Evolutionary conservation across 805 yeast genomes (phyloP), one percentile per base, ranked within the genome.

Genomic region (Metschnikowia cerradonensis): DNA sequence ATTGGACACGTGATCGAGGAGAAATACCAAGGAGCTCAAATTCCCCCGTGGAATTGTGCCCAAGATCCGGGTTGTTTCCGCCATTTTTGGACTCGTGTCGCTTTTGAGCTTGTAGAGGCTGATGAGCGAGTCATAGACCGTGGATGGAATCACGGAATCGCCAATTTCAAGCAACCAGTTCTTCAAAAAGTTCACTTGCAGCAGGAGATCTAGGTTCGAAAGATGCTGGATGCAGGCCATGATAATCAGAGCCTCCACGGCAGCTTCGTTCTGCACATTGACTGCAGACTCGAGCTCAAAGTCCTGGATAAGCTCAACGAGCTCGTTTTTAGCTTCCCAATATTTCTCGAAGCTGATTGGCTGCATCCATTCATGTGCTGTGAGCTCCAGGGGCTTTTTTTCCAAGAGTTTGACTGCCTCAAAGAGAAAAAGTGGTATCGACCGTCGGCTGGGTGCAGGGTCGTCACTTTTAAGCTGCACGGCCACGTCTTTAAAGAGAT

Each of bases 91-190:
- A 26, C 30, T 26, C 20, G 34, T 43, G 13, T 42, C 47, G 3
- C 41, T 47, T 7, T 50, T 47, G 38, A 45, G 41, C 37, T 50
- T 48, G 50, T 64, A 68, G 20, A 50, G 49, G 13, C 54, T 56
- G 11, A 64, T 45, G 23, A 71, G 52, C 14, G 70, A 54, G 37
- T 73, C 78, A 54, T 62, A 71, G 5, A 71, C 66, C 54, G 70
- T 65, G 48, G 73, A 72, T 0, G 78, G 78, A 13, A 74, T 71
- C 22, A 73, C 52, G 0, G 77, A 69, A 49, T 74, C 78, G 36
- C 67, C 64, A 13, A 67, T 64, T 51, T 74, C 77, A 6, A 74
- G 58, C 22, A 73, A 58, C 78, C 78, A 74, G 50, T 63, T 64
- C 48, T 68, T 70, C 31, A 70, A 37, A 48, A 72, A 73, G 48